Conservation (phyloP, 495 filamentous ascomycete species). For the Neurospora africana region DNA sequence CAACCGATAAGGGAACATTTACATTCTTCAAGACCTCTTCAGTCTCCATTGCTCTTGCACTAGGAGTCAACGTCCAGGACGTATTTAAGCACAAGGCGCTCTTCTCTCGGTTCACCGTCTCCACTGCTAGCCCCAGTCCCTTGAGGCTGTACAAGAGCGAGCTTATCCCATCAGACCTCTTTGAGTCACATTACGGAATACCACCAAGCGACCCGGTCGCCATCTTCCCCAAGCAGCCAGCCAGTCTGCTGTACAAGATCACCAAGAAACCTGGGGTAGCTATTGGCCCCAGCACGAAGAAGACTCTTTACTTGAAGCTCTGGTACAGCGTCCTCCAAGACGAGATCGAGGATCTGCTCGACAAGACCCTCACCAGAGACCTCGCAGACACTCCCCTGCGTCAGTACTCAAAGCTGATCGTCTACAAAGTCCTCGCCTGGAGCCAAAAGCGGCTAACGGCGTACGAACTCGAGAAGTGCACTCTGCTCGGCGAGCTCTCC, state of each 20-base stretch:
- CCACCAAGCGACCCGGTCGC: slow-evolving; percentile 43
- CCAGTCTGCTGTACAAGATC: slow-evolving; percentile 76
- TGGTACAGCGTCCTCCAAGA: slow-evolving; percentile 73
- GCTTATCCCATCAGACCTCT: slow-evolving; percentile 59
- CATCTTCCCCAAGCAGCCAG: slow-evolving; percentile 73
- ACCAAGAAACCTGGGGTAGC: slow-evolving; percentile 27
- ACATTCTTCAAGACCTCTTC: slow-evolving; percentile 53
- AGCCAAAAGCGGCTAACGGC: slow-evolving; percentile 43
- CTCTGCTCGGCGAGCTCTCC: slow-evolving; percentile 39
- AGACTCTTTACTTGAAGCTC: slow-evolving; percentile 57
- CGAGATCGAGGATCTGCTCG: slow-evolving; percentile 42
- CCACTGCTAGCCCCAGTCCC: slow-evolving; percentile 62
- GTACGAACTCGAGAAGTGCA: slow-evolving; percentile 49
- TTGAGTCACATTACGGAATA: slow-evolving; percentile 52
- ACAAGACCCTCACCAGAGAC: slow-evolving; percentile 24
- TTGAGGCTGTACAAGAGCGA: slow-evolving; percentile 60
- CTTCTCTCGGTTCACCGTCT: slow-evolving; percentile 83
- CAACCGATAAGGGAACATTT: slow-evolving; percentile 63
- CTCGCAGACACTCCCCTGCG: slow-evolving; percentile 31
- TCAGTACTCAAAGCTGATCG: slow-evolving; percentile 37
- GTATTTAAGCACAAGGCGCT: slow-evolving; percentile 76
- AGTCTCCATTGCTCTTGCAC: slow-evolving; percentile 60
- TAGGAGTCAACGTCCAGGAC: slow-evolving; percentile 95
- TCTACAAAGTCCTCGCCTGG: slow-evolving; percentile 38
- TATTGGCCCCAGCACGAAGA: slow-evolving; percentile 27